Base-by-base conservation (phyloP, 768 basidiomycete genomes). In the Ephemerocybe angulata region DNA sequence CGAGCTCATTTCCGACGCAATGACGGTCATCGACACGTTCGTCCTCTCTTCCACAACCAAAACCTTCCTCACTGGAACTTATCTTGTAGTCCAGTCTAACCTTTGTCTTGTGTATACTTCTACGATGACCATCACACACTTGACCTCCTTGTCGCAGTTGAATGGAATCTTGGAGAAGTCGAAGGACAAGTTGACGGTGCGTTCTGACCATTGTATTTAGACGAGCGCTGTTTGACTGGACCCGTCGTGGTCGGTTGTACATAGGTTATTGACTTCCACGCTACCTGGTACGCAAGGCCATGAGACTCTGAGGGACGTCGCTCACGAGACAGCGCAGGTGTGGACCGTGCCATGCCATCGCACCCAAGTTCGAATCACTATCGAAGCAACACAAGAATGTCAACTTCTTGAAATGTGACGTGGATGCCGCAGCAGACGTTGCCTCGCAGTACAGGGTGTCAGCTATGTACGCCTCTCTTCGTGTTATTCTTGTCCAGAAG, bases 181-280 rank as follows among this genome's bases (percentile, higher is more conserved):
- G 3, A 78, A 77, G 55, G 77, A 80, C 51, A 90, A 88, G 64
- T 66, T 90, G 27, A 79, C 87, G 22, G 89, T 90, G 52, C 58
- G 73, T 54, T 59, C 29, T 19, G 17, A 12, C 3, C 21, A 12
- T 24, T n/a, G 19, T 24, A 6, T 28, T 29, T 49, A 41, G 30
- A 24, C 29, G 47, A 28, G 38, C 57, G 44, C 43, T 12, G 8
- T 12, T 46, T 31, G 13, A 15, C 49, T 50, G 28, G 50, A 22
- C n/a, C 29, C 21, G 19, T 15, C 38, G 15, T 41, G 38, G 15
- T 41, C 17, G 15, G 38, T 8, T 17, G 8, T 38, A 21, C 28
- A 28, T 52, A 90, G 88, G 85, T 93, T 56, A 89, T 93, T 57
- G 90, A 93, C 70, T 93, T 93, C 64, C 88, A 91, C 67, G 90